A percentile compares a stretch with the other conserved stretches of the same genome.
These are phyloP conservation scores for Trichodelitschia bisporula DNA, from an alignment of 495 filamentous ascomycete species.

Conservation along the genomic window DNA sequence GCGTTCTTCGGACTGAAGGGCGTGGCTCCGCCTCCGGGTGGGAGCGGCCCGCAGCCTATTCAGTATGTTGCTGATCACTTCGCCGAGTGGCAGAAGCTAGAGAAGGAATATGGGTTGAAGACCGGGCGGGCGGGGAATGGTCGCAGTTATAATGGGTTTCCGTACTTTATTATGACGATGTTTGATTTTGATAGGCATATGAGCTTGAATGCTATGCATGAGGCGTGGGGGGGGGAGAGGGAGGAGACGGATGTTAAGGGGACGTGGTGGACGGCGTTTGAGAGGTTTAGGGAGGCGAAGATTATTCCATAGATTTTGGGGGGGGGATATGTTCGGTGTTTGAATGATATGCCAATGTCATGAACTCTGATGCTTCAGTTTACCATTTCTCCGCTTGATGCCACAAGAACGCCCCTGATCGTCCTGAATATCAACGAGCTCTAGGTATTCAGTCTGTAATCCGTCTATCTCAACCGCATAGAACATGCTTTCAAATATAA, in stretches of 20 bases:
- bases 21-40: conserved; percentile 7
- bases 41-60: conserved; percentile 12
- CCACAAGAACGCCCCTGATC: too few species aligned
- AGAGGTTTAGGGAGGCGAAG: conserved; percentile 15
- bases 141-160: conserved; percentile 6
- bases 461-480: too few species aligned
- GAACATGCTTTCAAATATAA: too few species aligned
- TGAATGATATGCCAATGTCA: too few species aligned
- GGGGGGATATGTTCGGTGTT: too few species aligned
- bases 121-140: conserved; percentile 15
- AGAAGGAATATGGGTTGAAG: conserved; percentile 15
- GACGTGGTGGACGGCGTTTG: conserved; percentile 17
- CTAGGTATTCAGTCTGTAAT: too few species aligned
- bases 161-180: conserved; percentile 19
- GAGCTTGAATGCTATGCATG: conserved; percentile 14
- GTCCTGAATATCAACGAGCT: too few species aligned
- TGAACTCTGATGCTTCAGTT: too few species aligned
- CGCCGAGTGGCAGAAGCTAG: conserved; percentile 14
- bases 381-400: too few species aligned
- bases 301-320: conserved; percentile 15
- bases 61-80: conserved; percentile 14
- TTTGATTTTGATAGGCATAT: conserved; percentile 18
- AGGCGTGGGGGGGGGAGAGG: conserved; percentile 10
- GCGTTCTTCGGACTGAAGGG: conserved; percentile 14
- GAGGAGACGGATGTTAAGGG: conserved; percentile 13